Percentiles rank a stretch among this genome's conserved stretches.
phyloP scores from a whole-genome alignment of 1,284 basidiomycete species.

The Pulveroboletus sp. region DNA sequence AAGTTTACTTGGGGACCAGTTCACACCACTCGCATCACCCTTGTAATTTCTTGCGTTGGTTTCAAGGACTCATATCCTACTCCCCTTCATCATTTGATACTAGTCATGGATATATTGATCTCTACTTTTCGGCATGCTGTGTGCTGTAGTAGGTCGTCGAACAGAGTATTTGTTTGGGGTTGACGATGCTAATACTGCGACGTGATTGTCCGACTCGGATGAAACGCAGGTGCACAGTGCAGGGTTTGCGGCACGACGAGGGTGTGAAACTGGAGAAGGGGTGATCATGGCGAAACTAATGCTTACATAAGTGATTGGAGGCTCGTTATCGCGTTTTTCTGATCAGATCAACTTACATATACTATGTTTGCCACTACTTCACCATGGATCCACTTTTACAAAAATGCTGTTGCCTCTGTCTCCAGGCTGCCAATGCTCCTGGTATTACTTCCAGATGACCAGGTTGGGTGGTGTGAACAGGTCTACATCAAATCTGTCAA shows the following conservation, averaged over 20 bases:
- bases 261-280: no score
- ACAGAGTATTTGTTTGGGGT: conserved; percentile 5
- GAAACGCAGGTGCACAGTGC: no score
- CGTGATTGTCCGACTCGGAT: no score
- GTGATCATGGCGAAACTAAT: no score
- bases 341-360: background rate
- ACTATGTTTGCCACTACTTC: conserved; percentile 4
- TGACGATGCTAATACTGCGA: background rate
- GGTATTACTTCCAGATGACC: conserved; percentile 31
- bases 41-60: conserved; percentile 8
- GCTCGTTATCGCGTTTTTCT: no score
- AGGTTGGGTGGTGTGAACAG: conserved; percentile 43
- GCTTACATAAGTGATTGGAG: no score
- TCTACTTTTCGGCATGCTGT: background rate
- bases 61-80: conserved; percentile 1
- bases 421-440: conserved; percentile 33
- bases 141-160: conserved; percentile 14
- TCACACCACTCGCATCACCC: conserved; percentile 23
- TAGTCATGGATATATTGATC: conserved; percentile 1
- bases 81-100: background rate
- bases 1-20: conserved; percentile 45
- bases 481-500: conserved; percentile 20
- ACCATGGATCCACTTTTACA: conserved; percentile 17
- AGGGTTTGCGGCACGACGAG: no score
- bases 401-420: conserved; percentile 35